Conservation (phyloP, 1,139 yeast species). For the Blastobotrys buckinghamii region DNA sequence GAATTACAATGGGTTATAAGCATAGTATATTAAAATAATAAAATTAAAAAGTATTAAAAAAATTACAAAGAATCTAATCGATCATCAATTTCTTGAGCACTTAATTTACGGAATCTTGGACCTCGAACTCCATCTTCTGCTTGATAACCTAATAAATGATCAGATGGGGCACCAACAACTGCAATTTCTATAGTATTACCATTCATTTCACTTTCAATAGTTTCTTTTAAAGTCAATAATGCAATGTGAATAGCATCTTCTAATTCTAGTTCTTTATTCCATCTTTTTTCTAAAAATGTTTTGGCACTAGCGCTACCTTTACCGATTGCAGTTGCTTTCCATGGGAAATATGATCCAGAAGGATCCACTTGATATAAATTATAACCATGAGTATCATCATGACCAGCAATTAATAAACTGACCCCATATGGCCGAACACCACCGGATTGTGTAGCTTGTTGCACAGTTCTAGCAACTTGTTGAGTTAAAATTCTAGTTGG, state of each 20-base stretch:
- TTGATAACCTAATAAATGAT: constrained; percentile 71
- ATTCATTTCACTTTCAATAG: constrained; percentile 96
- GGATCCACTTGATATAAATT: constrained; percentile 97
- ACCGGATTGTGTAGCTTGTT: constrained; percentile 96
- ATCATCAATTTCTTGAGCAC: constrained; percentile 91
- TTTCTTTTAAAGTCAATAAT: constrained; percentile 85
- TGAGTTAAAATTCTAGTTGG: constrained; percentile 93
- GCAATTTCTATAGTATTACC: constrained; percentile 95
- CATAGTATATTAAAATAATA: not conserved
- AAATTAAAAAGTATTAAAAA: not conserved
- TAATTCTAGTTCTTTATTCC: constrained; percentile 94
- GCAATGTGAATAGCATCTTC: constrained; percentile 99
- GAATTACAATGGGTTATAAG: too few relatives aligned
- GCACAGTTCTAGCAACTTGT: constrained; percentile 94
- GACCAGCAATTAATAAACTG: constrained; percentile 87
- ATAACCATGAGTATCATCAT: constrained; percentile 76
- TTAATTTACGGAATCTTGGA: constrained; percentile 79
- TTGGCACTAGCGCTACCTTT: constrained; percentile 92
- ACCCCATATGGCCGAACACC: constrained; percentile 99
- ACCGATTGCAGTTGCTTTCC: constrained; percentile 99
- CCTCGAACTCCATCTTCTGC: constrained; percentile 76
- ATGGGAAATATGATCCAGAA: constrained; percentile 96
- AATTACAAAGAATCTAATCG: constrained; percentile 78
- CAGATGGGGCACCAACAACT: constrained; percentile 78
- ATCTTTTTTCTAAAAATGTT: constrained; percentile 94